Conservation (phyloP, 139 green algal species). For the Volvox reticuliferus region DNA sequence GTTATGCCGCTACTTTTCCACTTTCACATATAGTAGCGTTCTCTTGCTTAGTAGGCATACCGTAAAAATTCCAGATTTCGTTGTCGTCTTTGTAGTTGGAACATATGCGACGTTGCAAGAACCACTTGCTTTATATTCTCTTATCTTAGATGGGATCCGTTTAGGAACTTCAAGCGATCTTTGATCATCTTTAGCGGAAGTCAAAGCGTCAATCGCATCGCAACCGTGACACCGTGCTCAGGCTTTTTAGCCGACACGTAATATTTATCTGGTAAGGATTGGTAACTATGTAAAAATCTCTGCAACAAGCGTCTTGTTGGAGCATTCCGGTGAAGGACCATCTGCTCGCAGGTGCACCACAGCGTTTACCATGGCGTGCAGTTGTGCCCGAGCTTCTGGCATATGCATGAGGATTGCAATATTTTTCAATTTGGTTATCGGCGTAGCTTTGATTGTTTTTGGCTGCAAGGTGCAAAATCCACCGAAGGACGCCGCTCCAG, state of each 20-base stretch:
- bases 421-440: conserved; percentile 20
- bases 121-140: too few species aligned
- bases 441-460: conserved; percentile 51
- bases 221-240: not conserved
- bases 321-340: not conserved
- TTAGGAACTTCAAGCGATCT: not conserved
- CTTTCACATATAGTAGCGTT: too few species aligned
- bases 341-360: conserved; percentile 5
- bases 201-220: conserved; percentile 15
- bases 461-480: conserved; percentile 55
- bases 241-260: too few species aligned
- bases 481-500: conserved; percentile 30
- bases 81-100: too few species aligned
- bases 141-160: too few species aligned
- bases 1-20: too few species aligned
- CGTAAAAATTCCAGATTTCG: too few species aligned
- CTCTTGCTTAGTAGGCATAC: too few species aligned
- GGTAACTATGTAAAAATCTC: too few species aligned
- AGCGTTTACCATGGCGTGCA: conserved; percentile 2
- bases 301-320: too few species aligned
- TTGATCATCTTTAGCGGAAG: not conserved
- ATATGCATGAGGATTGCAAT: conserved; percentile 49
- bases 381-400: conserved; percentile 18
- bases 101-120: too few species aligned
- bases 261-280: too few species aligned